Base-by-base conservation (phyloP, 331 rosid species). In the Rosa hybrid region DNA sequence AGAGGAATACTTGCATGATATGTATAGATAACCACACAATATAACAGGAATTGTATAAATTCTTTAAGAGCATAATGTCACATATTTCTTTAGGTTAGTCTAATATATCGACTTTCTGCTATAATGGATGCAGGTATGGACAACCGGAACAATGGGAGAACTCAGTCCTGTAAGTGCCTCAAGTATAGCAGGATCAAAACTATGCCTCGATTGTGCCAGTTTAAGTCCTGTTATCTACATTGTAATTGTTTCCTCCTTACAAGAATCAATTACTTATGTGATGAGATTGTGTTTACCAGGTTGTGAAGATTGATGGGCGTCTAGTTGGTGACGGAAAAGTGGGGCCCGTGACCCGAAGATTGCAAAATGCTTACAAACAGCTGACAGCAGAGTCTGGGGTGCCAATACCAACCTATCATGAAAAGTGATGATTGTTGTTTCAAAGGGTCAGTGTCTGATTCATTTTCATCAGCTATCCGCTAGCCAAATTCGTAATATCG, bases 141-240 rank as follows among this genome's bases (percentile, higher is more conserved):
- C 94, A 7, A 86, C 98, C 6, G 98, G 97, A 83, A 90, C 98
- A 39, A 93, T 90, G 98, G 97, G 97, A 81, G 98, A 93, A 78
- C 90, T 93, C 80, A 91, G 91, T 80, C 98, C 98, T 8, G 98
- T 91, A 80, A 85, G 97, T 85, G 39, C 77, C 64, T 38, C 13
- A 46, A 49, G 20, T 34, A 64, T n/a, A n/a, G 12, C 8, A 12
- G 27, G 63, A 18, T 54, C 60, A 54, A 17, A 6, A 54, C 23
- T 56, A 27, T 27, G 30, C 30, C 30, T 56, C 12, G 3, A 9
- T 11, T n/a, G 21, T n/a, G 27, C 72, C 42, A 46, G 12, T 21
- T 56, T 68, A 12, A 21, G 53, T 68, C 44, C 48, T 11, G n/a
- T 67, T 42, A 18, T 72, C 21, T 4, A 76, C 20, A 14, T n/a